These are phyloP conservation scores for Hyaloscypha finlandica DNA, from an alignment of 495 filamentous ascomycete species.

Conservation along the genomic window DNA sequence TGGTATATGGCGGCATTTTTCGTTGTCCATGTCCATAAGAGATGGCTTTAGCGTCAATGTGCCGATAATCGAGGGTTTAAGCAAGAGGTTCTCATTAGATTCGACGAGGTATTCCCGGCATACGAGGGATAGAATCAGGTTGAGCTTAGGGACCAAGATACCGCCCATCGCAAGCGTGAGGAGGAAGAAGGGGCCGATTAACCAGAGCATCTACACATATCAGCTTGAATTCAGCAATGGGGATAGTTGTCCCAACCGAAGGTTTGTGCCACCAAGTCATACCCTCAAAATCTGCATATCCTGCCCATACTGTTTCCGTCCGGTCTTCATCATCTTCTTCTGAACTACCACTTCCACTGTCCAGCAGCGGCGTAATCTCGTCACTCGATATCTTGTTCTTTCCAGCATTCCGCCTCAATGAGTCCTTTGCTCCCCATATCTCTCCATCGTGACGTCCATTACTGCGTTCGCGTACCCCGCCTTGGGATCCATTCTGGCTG, in stretches of 20 bases:
- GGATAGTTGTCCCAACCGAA: constrained; percentile 53
- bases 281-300: constrained; percentile 60
- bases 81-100: constrained; percentile 60
- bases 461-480: background rate
- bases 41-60: constrained; percentile 55
- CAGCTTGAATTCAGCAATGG: constrained; percentile 11
- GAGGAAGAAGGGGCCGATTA: constrained; percentile 73
- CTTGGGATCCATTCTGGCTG: constrained; percentile 8
- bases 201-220: constrained; percentile 71
- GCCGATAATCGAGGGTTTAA: constrained; percentile 66
- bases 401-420: constrained; percentile 21
- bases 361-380: constrained; percentile 45
- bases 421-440: constrained; percentile 28
- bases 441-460: background rate
- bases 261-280: constrained; percentile 72
- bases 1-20: constrained; percentile 66
- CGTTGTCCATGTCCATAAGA: constrained; percentile 64
- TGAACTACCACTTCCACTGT: constrained; percentile 21
- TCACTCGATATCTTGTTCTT: constrained; percentile 11
- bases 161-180: constrained; percentile 85
- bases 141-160: constrained; percentile 74
- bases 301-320: constrained; percentile 40
- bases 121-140: constrained; percentile 77
- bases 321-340: constrained; percentile 23
- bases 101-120: constrained; percentile 79